phyloP scores from a whole-genome alignment of 306 rosid species.

The Cotoneaster glaucophyllus region DNA sequence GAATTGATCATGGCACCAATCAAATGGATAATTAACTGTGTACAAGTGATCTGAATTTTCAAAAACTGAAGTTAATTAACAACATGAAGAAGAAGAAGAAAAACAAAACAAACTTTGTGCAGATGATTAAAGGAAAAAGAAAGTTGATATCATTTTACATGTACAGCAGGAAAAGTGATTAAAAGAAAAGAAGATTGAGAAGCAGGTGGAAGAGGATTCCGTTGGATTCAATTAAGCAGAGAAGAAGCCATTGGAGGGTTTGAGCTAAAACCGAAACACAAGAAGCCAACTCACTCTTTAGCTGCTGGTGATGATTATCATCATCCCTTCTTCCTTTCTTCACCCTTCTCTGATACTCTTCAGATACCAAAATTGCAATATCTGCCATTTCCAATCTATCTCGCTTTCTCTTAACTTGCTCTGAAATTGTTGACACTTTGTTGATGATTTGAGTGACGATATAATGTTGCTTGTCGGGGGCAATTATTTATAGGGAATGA shows the following conservation, averaged over 20 bases:
- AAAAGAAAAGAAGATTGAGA: background rate
- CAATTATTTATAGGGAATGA: background rate
- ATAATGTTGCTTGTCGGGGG: background rate
- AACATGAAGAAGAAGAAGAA: no score
- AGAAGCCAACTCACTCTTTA: conserved; percentile 23
- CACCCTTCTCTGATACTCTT: conserved; percentile 75
- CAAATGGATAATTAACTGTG: background rate
- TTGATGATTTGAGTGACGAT: no score
- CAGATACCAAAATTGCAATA: conserved; percentile 78
- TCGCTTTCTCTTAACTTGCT: background rate
- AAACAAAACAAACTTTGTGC: no score
- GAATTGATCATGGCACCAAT: no score
- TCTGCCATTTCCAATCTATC: conserved; percentile 48
- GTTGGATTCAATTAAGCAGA: conserved; percentile 45
- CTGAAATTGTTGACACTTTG: background rate
- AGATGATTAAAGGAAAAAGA: no score
- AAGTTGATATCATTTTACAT: background rate
- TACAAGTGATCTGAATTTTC: background rate
- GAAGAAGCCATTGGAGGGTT: conserved; percentile 55
- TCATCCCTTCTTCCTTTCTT: conserved; percentile 19
- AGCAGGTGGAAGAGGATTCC: background rate
- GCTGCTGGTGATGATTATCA: background rate
- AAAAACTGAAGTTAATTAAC: background rate
- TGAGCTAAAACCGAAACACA: conserved; percentile 28
- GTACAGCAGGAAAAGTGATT: background rate